Conservation (phyloP, 768 basidiomycete genomes). For the Mycena alexandri region DNA sequence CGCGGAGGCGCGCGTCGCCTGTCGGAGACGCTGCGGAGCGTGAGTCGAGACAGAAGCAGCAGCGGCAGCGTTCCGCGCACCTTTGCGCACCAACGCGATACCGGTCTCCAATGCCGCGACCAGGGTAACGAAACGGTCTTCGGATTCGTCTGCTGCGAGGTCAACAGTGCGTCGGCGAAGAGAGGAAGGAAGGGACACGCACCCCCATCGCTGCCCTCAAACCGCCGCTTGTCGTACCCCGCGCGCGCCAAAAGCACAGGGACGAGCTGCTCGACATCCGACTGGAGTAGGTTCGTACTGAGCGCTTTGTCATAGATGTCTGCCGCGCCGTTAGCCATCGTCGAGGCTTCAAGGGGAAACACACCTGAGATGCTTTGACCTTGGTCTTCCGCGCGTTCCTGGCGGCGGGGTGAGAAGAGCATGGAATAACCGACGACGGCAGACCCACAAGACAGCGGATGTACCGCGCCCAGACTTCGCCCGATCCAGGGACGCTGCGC, state of each 20-base stretch:
- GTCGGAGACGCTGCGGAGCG: conserved; percentile 62
- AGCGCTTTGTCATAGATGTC: conserved; percentile 73
- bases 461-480: conserved; percentile 84
- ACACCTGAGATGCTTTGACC: conserved; percentile 39
- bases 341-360: conserved; percentile 2
- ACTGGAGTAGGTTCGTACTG: conserved; percentile 64
- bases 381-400: conserved; percentile 60
- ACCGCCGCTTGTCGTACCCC: conserved; percentile 69
- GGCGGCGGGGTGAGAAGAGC: conserved; percentile 2
- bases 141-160: conserved; percentile 54
- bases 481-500: conserved; percentile 80
- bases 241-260: conserved; percentile 74
- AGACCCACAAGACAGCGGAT: conserved; percentile 74
- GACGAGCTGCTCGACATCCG: conserved; percentile 74
- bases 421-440: background rate
- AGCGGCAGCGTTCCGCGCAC: conserved; percentile 50
- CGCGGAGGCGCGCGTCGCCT: conserved; percentile 81
- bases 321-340: conserved; percentile 41
- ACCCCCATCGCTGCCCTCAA: conserved; percentile 63
- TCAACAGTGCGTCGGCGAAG: conserved; percentile 5
- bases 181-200: conserved; percentile 19
- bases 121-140: conserved; percentile 64
- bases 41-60: conserved; percentile 5
- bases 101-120: conserved; percentile 74
- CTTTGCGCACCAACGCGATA: conserved; percentile 69